Evolutionary conservation across 306 rosid species (phyloP).

Genomic region (Herpetospermum pedunculosum): DNA sequence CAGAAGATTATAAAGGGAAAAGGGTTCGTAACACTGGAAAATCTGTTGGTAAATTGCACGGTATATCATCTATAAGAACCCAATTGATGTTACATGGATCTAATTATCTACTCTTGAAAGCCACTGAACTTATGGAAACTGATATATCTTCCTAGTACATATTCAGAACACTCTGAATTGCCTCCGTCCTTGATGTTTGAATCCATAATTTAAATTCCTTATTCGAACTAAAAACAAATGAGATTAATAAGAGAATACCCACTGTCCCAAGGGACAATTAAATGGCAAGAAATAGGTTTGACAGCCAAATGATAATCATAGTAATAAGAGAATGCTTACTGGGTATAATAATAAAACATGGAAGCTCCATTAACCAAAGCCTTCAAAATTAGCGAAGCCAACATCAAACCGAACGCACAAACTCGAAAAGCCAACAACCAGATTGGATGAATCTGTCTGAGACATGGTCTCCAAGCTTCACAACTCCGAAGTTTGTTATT

Average conservation of each 20-base stretch:
- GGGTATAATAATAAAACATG: constrained; percentile 57
- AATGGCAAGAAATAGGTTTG: neutral
- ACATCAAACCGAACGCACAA: constrained; percentile 29
- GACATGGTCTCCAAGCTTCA: constrained; percentile 71
- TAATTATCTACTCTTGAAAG: neutral
- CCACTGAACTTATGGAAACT: neutral
- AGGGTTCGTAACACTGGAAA: neutral
- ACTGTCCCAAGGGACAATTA: neutral
- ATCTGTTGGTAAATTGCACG: neutral
- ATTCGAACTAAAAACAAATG: neutral
- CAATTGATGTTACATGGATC: neutral
- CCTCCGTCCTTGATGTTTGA: neutral
- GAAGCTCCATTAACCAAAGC: constrained; percentile 19
- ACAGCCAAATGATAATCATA: neutral
- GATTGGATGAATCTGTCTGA: constrained; percentile 48
- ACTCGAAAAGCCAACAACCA: constrained; percentile 40
- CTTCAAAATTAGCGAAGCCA: constrained; percentile 36
- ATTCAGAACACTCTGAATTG: neutral
- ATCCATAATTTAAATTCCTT: neutral
- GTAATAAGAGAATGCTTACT: constrained; percentile 36
- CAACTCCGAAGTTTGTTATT: constrained; percentile 13
- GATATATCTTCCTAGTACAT: neutral
- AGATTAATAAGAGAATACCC: neutral
- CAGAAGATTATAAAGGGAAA: constrained; percentile 13
- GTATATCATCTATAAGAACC: neutral